phyloP scores from a whole-genome alignment of 495 filamentous ascomycete species.

The Umbilicaria muhlenbergii region DNA sequence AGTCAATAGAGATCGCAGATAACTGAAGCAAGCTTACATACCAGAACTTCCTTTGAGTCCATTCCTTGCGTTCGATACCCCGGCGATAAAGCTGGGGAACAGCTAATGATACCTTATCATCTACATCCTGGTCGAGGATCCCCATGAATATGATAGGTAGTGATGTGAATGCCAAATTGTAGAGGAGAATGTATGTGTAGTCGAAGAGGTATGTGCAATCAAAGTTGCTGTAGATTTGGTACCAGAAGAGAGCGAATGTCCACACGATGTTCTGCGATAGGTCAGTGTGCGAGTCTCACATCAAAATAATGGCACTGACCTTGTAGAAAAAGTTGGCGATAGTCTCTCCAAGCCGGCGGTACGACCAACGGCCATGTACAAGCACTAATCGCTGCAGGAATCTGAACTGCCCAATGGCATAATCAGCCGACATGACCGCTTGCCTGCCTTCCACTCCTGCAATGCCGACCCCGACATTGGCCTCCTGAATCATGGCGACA shows the following conservation, averaged over 20 bases:
- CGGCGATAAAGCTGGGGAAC: constrained; percentile 92
- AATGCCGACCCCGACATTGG: constrained; percentile 95
- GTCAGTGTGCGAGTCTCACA: constrained; percentile 6
- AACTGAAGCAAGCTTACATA: constrained; percentile 23
- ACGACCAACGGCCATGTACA: constrained; percentile 95
- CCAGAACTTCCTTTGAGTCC: constrained; percentile 97
- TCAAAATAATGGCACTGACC: constrained; percentile 21
- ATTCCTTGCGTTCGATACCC: constrained; percentile 92
- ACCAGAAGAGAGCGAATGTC: constrained; percentile 98
- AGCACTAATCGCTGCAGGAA: constrained; percentile 84
- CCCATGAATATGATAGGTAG: constrained; percentile 92
- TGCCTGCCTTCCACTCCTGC: constrained; percentile 94
- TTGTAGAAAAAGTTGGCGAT: constrained; percentile 99
- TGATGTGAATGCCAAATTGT: constrained; percentile 95
- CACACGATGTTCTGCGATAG: constrained; percentile 75
- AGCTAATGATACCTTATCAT: constrained; percentile 80
- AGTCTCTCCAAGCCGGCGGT: constrained; percentile 79
- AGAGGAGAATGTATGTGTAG: constrained; percentile 90
- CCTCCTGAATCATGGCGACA: constrained; percentile 99
- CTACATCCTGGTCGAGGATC: constrained; percentile 93
- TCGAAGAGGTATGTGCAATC: constrained; percentile 95
- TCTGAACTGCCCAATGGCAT: constrained; percentile 94
- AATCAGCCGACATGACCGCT: constrained; percentile 97
- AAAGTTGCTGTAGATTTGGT: constrained; percentile 86
- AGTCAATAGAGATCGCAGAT: constrained; percentile 19